These are phyloP conservation scores for Gnomoniopsis smithogilvyi DNA, from an alignment of 2,329 filamentous ascomycete genomes.

Conservation along the genomic window DNA sequence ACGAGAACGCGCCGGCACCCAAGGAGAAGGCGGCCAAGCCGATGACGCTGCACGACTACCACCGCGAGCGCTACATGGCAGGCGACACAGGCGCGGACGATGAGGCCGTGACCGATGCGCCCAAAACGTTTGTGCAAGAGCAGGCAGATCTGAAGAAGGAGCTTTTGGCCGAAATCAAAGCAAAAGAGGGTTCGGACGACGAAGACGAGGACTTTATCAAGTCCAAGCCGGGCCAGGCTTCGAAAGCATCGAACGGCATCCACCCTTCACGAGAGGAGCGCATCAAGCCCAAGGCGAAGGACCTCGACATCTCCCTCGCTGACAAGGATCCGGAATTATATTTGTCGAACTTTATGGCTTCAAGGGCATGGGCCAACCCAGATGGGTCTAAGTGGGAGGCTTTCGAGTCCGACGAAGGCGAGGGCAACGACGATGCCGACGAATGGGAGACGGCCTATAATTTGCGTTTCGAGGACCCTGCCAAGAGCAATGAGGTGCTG, in stretches of 20 bases:
- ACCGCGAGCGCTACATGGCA: conserved; percentile 81
- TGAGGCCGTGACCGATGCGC: conserved; percentile 42
- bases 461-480: conserved; percentile 89
- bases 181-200: conserved; percentile 46
- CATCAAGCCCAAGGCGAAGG: conserved; percentile 46
- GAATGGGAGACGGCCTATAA: conserved; percentile 93
- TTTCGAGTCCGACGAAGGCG: conserved; percentile 91
- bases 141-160: conserved; percentile 78
- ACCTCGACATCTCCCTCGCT: conserved; percentile 69
- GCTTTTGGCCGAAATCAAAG: conserved; percentile 78
- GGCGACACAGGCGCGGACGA: conserved; percentile 61
- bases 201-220: conserved; percentile 73
- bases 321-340: conserved; percentile 86
- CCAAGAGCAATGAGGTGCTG: conserved; percentile 81
- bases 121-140: conserved; percentile 80
- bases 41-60: conserved; percentile 84
- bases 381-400: conserved; percentile 68
- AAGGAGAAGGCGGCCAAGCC: conserved; percentile 72
- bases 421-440: conserved; percentile 74
- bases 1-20: conserved; percentile 40
- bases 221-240: conserved; percentile 52
- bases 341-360: conserved; percentile 92
- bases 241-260: conserved; percentile 40
- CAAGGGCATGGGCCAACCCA: conserved; percentile 81
- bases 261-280: conserved; percentile 53